Evolutionary conservation across 2,329 filamentous ascomycete species (phyloP), one percentile per base, ranked within the genome.

Genomic region (Lithohypha guttulata): DNA sequence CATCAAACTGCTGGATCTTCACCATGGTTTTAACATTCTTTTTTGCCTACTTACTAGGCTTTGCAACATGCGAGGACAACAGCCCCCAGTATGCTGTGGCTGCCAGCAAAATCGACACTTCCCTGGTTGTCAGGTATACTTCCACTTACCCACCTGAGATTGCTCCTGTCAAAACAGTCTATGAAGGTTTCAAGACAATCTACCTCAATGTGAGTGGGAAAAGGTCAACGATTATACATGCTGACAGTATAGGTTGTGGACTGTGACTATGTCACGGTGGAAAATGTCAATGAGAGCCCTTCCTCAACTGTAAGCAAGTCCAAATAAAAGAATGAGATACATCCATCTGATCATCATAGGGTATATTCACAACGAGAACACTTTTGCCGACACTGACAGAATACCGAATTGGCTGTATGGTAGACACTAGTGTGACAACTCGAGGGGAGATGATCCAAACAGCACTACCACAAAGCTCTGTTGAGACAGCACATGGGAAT

Each of bases 371-470:
- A 11, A 28, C 34, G 20, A 44, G 34, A 28, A 44, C 42, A 21
- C 43, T 39, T 22, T 40, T 40, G 17, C 41, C 42, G 19, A 39
- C 42, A 26, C 44, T 52, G 30, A 49, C 46, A 2, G 38, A 51
- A 31, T 49, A 47, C 18, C 41, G 44, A 32, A 41, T 51, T 30
- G 44, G 42, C 38, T 51, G 48, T 26, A 46, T 52, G 18, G 34
- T 30, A 2, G 23, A 43, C 28, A 42, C 44, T 19, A 34, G 34
- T 20, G 39, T 39, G n/a, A 32, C 43, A n/a, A 47, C 41, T 27
- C 41, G 43, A 37, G 32, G 42, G 15, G 29, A 42, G 13, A n/a
- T n/a, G n/a, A n/a, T n/a, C n/a, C n/a, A n/a, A n/a, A n/a, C 20
- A 31, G 2, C 26, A 20, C 32, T 23, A 21, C 18, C n/a, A 22